phyloP scores from a whole-genome alignment of 768 basidiomycete genomes.

The Exsudoporus frostii region DNA sequence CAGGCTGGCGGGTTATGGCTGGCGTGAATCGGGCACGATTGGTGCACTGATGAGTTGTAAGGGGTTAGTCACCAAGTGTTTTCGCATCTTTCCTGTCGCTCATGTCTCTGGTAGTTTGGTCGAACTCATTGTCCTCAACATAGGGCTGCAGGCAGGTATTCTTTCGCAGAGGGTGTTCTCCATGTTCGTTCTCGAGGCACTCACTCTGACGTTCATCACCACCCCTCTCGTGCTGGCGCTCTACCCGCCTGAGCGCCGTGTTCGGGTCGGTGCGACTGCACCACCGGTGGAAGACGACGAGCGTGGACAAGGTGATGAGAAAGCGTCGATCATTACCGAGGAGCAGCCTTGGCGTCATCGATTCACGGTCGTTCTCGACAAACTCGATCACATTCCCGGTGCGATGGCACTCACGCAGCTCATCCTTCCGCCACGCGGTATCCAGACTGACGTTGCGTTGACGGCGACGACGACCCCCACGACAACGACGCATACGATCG shows the following conservation, averaged over 20 bases:
- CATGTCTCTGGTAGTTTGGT: conserved; percentile 53
- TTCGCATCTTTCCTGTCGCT: background rate
- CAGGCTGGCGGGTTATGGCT: conserved; percentile 61
- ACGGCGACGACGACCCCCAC: conserved; percentile 5
- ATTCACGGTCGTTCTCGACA: conserved; percentile 86
- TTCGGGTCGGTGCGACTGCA: conserved; percentile 36
- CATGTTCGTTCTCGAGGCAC: conserved; percentile 90
- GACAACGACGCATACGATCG: conserved; percentile 1
- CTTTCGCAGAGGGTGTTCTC: conserved; percentile 78
- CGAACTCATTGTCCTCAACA: conserved; percentile 94
- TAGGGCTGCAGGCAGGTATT: conserved; percentile 80
- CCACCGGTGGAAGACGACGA: conserved; percentile 32
- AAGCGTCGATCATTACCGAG: conserved; percentile 8
- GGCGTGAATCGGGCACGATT: conserved; percentile 79
- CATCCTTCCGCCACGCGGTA: conserved; percentile 44
- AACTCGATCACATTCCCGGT: conserved; percentile 82
- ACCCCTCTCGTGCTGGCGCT: conserved; percentile 67
- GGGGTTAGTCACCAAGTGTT: conserved; percentile 50
- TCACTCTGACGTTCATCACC: conserved; percentile 82
- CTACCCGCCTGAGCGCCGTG: conserved; percentile 63
- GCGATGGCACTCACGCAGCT: conserved; percentile 90
- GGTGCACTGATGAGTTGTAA: conserved; percentile 96
- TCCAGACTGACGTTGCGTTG: conserved; percentile 4
- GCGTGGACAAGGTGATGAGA: conserved; percentile 11
- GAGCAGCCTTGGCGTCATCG: conserved; percentile 45